Percentiles rank a stretch among this genome's conserved stretches.
These are phyloP conservation scores for Populus nigra DNA, from an alignment of 345 rosid genomes.

Conservation along the genomic window DNA sequence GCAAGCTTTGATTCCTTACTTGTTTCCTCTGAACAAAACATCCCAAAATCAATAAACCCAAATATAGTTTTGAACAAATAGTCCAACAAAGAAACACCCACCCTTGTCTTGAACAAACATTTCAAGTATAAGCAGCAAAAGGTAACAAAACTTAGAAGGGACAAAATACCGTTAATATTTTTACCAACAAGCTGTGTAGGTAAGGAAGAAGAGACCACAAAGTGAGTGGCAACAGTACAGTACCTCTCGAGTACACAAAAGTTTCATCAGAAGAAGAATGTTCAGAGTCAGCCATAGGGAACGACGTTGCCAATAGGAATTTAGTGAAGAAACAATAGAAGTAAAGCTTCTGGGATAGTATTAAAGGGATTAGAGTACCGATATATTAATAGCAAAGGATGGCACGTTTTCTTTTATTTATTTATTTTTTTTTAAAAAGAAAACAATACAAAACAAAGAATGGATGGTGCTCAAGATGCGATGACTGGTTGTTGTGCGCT, in stretches of 20 bases:
- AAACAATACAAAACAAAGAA: background rate
- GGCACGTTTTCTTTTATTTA: background rate
- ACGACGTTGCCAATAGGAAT: background rate
- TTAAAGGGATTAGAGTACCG: background rate
- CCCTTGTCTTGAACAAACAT: background rate
- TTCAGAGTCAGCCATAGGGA: slow-evolving; percentile 51
- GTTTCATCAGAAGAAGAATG: slow-evolving; percentile 45
- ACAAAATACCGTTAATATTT: background rate
- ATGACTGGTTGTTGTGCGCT: slow-evolving; percentile 15
- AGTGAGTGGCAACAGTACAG: background rate
- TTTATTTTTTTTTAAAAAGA: too few relatives aligned
- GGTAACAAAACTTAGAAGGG: background rate
- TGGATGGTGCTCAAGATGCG: background rate
- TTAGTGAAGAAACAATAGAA: background rate
- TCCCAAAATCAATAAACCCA: background rate
- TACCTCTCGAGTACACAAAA: slow-evolving; percentile 38
- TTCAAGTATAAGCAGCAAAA: background rate
- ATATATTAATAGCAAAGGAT: background rate
- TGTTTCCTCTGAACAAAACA: slow-evolving; percentile 28
- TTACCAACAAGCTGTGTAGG: background rate
- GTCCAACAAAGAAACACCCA: background rate
- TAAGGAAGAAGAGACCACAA: background rate
- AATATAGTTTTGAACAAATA: too few relatives aligned
- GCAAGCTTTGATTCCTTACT: slow-evolving; percentile 34
- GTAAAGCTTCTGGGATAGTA: background rate